A percentile compares a stretch with the other conserved stretches of the same genome.
phyloP scores from a whole-genome alignment of 495 filamentous ascomycete species.

The Talaromyces stipitatus region DNA sequence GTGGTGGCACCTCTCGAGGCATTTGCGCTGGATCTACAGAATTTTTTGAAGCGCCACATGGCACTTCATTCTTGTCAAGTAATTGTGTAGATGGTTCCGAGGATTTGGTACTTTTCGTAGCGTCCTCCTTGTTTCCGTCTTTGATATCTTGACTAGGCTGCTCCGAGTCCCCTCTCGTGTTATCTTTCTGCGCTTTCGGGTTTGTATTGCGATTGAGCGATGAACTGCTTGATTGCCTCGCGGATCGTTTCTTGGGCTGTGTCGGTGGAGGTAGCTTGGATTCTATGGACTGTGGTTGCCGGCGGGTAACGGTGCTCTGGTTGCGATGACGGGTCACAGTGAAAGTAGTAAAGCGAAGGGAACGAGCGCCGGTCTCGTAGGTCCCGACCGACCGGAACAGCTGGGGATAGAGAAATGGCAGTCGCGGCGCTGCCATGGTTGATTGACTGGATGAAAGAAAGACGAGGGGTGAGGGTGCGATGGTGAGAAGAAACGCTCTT shows the following conservation, averaged over 20 bases:
- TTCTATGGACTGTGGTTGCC: constrained; percentile 45
- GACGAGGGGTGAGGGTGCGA: background rate
- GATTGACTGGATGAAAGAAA: background rate
- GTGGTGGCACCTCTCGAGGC: constrained; percentile 5
- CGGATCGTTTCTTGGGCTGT: constrained; percentile 16
- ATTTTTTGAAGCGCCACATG: constrained; percentile 10
- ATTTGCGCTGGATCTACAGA: constrained; percentile 5
- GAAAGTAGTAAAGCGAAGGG: constrained; percentile 25
- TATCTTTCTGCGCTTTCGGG: constrained; percentile 11
- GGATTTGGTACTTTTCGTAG: constrained; percentile 17
- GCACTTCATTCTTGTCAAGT: constrained; percentile 15
- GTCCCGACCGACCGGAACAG: constrained; percentile 42
- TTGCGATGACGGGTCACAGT: constrained; percentile 30
- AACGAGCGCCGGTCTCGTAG: constrained; percentile 28
- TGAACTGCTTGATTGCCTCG: constrained; percentile 14
- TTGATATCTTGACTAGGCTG: constrained; percentile 10
- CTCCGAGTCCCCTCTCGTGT: background rate
- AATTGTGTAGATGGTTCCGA: constrained; percentile 18
- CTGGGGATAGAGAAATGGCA: constrained; percentile 71
- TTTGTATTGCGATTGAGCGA: constrained; percentile 14
- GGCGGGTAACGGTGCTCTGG: constrained; percentile 38
- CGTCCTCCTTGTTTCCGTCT: constrained; percentile 6
- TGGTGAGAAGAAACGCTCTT: background rate
- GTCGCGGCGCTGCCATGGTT: constrained; percentile 57
- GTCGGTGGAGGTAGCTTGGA: constrained; percentile 33